Evolutionary conservation across 148 eudicot genomes (phyloP).

Genomic region (Rheum nobile): DNA sequence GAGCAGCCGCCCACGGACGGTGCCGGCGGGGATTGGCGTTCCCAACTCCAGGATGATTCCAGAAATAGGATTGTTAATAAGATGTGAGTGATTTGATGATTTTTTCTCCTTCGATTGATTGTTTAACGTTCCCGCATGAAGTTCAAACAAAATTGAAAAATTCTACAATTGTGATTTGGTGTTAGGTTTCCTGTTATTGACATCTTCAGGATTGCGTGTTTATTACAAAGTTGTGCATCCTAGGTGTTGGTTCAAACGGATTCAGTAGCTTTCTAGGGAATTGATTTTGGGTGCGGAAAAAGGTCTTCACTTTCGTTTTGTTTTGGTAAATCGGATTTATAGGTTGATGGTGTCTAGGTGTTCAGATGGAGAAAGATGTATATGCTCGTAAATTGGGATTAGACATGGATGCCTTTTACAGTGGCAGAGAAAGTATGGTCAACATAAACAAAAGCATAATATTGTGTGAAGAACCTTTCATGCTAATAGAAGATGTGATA

Average conservation of each 20-base stretch:
- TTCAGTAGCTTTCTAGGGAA: background rate
- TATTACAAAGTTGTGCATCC: background rate
- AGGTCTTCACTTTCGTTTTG: background rate
- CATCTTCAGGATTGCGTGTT: background rate
- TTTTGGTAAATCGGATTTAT: background rate
- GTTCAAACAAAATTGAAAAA: background rate
- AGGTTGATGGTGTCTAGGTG: background rate
- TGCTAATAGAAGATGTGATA: background rate
- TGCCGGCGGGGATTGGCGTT: slow-evolving; percentile 8
- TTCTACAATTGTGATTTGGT: background rate
- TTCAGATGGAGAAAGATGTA: background rate
- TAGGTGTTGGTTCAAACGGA: background rate
- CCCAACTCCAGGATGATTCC: background rate
- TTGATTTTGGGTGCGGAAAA: background rate
- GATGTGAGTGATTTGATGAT: slow-evolving; percentile 4
- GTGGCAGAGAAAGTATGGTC: background rate
- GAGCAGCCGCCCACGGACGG: slow-evolving; percentile 3
- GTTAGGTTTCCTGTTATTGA: background rate
- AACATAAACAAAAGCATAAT: background rate
- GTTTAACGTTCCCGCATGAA: background rate
- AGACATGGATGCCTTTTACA: background rate
- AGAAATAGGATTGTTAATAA: slow-evolving; percentile 5
- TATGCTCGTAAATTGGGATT: background rate
- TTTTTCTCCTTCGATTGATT: background rate
- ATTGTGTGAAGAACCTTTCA: background rate